These are phyloP conservation scores for Pseudocercospora fijiensis DNA, from an alignment of 2,329 filamentous ascomycete species.

Conservation along the genomic window DNA sequence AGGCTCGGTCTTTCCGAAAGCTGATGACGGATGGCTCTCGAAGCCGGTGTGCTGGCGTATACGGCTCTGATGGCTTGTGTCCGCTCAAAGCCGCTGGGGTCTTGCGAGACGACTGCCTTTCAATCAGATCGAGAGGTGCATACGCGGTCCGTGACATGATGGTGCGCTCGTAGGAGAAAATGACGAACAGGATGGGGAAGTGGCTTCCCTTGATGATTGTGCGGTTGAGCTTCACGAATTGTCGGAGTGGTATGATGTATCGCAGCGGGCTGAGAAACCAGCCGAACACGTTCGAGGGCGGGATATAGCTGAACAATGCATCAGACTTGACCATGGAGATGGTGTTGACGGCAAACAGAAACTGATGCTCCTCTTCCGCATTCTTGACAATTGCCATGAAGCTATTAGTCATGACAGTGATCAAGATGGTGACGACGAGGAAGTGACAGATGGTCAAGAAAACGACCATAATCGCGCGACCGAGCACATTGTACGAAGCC, in stretches of 20 bases:
- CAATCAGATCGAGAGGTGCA: slow-evolving; percentile 82
- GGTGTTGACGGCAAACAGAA: slow-evolving; percentile 92
- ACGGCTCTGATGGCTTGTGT: slow-evolving; percentile 53
- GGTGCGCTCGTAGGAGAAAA: slow-evolving; percentile 82
- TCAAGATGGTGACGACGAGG: slow-evolving; percentile 86
- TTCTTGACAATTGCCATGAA: slow-evolving; percentile 96
- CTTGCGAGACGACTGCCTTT: slow-evolving; percentile 50
- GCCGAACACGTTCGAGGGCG: slow-evolving; percentile 85
- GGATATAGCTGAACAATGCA: slow-evolving; percentile 87
- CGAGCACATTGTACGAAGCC: slow-evolving; percentile 78
- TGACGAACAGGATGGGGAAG: slow-evolving; percentile 79
- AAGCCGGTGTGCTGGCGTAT: slow-evolving; percentile 60
- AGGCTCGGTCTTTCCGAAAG: slow-evolving; percentile 81
- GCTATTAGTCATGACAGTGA: slow-evolving; percentile 93
- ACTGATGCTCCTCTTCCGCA: slow-evolving; percentile 86
- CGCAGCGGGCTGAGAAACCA: slow-evolving; percentile 84
- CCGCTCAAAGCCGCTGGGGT: slow-evolving; percentile 37
- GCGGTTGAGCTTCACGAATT: slow-evolving; percentile 84
- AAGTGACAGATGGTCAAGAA: slow-evolving; percentile 97
- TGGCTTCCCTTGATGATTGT: slow-evolving; percentile 88
- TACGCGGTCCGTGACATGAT: slow-evolving; percentile 74
- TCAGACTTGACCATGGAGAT: slow-evolving; percentile 99
- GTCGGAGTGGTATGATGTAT: slow-evolving; percentile 73
- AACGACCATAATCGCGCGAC: slow-evolving; percentile 70
- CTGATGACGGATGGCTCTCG: slow-evolving; percentile 85